These are phyloP conservation scores for Stemphylium beticola DNA, from an alignment of 2,329 filamentous ascomycete genomes.

Conservation along the genomic window DNA sequence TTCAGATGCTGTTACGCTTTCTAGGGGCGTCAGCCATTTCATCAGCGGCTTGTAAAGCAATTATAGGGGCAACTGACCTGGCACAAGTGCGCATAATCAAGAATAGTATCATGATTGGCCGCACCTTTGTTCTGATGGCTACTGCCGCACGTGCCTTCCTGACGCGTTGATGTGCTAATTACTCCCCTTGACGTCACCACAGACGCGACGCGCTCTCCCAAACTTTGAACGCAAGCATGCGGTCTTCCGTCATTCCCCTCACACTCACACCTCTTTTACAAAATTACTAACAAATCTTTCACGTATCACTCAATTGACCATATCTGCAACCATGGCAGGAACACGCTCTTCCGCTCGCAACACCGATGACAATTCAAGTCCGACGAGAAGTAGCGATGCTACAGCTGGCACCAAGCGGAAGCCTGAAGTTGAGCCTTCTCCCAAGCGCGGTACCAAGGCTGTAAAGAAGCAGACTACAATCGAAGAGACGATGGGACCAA, in stretches of 20 bases:
- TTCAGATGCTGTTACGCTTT: not conserved
- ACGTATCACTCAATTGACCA: not conserved
- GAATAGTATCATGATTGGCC: not conserved
- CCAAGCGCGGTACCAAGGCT: slow-evolving; percentile 53
- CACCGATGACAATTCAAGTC: slow-evolving; percentile 24
- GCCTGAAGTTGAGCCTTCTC: slow-evolving; percentile 43
- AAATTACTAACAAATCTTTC: not conserved
- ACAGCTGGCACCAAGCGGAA: slow-evolving; percentile 50
- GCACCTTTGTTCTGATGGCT: not conserved
- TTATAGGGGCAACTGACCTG: not conserved
- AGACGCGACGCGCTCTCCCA: slow-evolving; percentile 12
- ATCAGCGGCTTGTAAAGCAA: not conserved
- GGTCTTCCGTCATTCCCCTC: not conserved
- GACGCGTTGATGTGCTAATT: slow-evolving; percentile 12
- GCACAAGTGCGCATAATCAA: not conserved
- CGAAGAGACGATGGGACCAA: slow-evolving; percentile 56
- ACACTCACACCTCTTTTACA: not conserved
- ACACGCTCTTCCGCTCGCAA: slow-evolving; percentile 38
- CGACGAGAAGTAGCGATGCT: slow-evolving; percentile 36
- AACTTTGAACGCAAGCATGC: not conserved
- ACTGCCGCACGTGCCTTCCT: slow-evolving; percentile 14
- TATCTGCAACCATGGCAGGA: slow-evolving; percentile 29
- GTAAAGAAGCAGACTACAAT: slow-evolving; percentile 59
- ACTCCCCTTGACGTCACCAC: slow-evolving; percentile 16
- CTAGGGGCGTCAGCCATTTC: not conserved